Evolutionary conservation across 345 rosid species (phyloP), one percentile per base, ranked within the genome.

Genomic region (Murraya paniculata): DNA sequence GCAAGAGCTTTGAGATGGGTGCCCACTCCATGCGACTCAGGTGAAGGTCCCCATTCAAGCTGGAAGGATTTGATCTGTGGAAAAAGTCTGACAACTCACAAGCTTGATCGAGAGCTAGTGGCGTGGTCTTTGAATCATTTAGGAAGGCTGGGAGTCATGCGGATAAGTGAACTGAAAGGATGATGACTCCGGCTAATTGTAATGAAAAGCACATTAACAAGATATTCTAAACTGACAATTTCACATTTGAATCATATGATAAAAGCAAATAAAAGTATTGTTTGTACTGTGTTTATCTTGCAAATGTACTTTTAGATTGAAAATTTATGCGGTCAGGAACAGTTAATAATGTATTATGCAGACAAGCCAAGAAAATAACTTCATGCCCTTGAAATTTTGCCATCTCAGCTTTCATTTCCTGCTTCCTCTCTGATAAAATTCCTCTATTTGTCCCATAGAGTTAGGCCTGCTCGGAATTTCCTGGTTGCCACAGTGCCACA

Each of bases 31-130:
- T 91, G 77, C 33, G 94, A 89, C 68, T 82, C 87, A 0, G 84
- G 89, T 11, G 90, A 88, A 83, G 92, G 93, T 41, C 92, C 91
- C 0, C 88, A 89, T 61, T 86, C 96, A 64, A 90, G 91, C 56
- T 87, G 86, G 87, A 91, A 82, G 84, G 79, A 90, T 77, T 81
- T 91, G 78, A 84, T 84, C 28, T 90, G 91, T 24, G 88, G 90
- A 31, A 87, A 91, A 82, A 82, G 90, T 9, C 79, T 83, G 81
- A 41, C 48, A 41, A 41, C 50, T 41, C 4, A 71, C 70, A 71
- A 59, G 31, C 39, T 53, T 55, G 18, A 7, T 1, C 5, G 18
- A 55, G 0, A 28, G 53, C 56, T 55, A 22, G 45, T 11, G 21
- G 36, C 16, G 5, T 30, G 2, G 50, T 13, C 25, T 68, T 50